phyloP scores from a whole-genome alignment of 2,329 filamentous ascomycete genomes.

The Knufia fluminis region DNA sequence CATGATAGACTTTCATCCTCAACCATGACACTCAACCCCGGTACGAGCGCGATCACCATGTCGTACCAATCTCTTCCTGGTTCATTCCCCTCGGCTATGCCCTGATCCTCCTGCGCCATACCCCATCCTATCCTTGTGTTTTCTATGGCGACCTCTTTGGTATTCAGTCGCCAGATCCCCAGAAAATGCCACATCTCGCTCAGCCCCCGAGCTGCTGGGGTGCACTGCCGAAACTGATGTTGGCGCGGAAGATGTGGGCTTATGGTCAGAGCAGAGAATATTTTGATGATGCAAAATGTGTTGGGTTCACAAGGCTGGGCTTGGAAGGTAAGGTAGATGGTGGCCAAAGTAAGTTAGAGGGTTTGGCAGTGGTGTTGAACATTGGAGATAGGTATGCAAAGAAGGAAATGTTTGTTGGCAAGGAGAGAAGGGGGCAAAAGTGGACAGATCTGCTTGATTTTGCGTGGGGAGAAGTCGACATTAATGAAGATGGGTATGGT shows the following conservation, averaged over 20 bases:
- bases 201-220: conserved; percentile 44
- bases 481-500: conserved; percentile 51
- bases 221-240: conserved; percentile 49
- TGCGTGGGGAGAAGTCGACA: conserved; percentile 46
- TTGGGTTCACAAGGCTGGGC: conserved; percentile 51
- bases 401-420: background rate
- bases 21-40: conserved; percentile 59
- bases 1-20: conserved; percentile 51
- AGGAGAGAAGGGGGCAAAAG: conserved; percentile 30
- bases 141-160: conserved; percentile 66
- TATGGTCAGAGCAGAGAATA: conserved; percentile 59
- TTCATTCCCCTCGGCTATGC: conserved; percentile 68
- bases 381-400: conserved; percentile 34
- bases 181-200: too few species aligned
- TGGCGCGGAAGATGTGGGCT: conserved; percentile 56
- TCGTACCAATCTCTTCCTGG: conserved; percentile 49
- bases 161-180: conserved; percentile 46
- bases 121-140: conserved; percentile 53
- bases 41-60: conserved; percentile 17
- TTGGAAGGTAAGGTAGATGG: conserved; percentile 9
- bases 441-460: conserved; percentile 51
- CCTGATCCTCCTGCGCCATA: conserved; percentile 55
- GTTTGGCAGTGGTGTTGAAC: conserved; percentile 48
- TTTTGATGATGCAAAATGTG: conserved; percentile 48
- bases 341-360: conserved; percentile 9